Conservation (phyloP, 2,329 filamentous ascomycete species). For the Fusarium torreyae region DNA sequence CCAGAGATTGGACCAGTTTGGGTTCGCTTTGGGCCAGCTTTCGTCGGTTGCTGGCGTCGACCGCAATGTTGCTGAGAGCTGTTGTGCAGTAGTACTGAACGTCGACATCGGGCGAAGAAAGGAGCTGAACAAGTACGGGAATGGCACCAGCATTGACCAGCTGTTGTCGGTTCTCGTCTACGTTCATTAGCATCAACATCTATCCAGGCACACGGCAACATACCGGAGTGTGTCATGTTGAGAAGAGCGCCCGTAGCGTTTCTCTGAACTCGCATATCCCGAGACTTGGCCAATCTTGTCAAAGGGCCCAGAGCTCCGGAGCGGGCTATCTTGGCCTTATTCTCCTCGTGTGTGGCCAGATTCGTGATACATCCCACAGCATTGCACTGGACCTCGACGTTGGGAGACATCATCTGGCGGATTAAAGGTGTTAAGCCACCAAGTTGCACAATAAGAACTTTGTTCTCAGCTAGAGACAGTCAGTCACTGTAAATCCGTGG, state of each 20-base stretch:
- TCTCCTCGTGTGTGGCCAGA: slow-evolving; percentile 96
- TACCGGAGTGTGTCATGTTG: slow-evolving; percentile 99
- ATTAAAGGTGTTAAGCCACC: slow-evolving; percentile 93
- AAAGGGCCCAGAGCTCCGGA: slow-evolving; percentile 93
- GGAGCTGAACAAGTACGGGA: slow-evolving; percentile 93
- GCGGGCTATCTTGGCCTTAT: slow-evolving; percentile 97
- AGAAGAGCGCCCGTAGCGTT: slow-evolving; percentile 96
- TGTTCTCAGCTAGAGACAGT: slow-evolving; percentile 86
- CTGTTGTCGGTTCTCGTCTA: slow-evolving; percentile 97
- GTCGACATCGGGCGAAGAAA: slow-evolving; percentile 93
- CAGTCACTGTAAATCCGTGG: slow-evolving; percentile 52
- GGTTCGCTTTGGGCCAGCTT: slow-evolving; percentile 92
- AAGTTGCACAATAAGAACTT: slow-evolving; percentile 93
- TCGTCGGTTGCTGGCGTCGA: slow-evolving; percentile 91
- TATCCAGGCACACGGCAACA: slow-evolving; percentile 44
- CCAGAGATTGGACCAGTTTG: slow-evolving; percentile 91
- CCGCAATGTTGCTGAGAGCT: slow-evolving; percentile 97
- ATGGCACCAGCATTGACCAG: slow-evolving; percentile 98
- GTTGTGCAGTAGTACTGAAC: slow-evolving; percentile 99
- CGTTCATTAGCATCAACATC: slow-evolving; percentile 39
- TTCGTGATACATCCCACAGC: slow-evolving; percentile 99
- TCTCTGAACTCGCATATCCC: slow-evolving; percentile 97
- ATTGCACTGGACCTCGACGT: slow-evolving; percentile 99
- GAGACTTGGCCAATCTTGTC: slow-evolving; percentile 93
- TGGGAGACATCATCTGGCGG: slow-evolving; percentile 97